Evolutionary conservation across 2,329 filamentous ascomycete genomes (phyloP).

Genomic region (Sclerotinia borealis): DNA sequence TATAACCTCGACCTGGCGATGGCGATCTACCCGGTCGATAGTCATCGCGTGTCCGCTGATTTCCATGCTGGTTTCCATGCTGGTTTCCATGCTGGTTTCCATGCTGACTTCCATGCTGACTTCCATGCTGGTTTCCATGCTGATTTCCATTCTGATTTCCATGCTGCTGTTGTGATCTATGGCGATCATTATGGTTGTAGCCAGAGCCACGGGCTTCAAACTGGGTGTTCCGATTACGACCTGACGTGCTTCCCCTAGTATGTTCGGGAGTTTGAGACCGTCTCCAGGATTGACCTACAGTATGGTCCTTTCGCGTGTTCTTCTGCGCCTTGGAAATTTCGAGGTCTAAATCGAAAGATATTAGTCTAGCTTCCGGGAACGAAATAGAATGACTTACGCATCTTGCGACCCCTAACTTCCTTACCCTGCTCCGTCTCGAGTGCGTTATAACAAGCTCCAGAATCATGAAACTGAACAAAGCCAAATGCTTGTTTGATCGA

Average conservation of each 20-base stretch:
- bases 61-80: constrained; percentile 3
- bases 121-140: too few relatives aligned
- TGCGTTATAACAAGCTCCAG: constrained; percentile 66
- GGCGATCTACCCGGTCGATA: constrained; percentile 36
- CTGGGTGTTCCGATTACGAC: constrained; percentile 36
- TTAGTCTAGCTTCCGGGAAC: neutral
- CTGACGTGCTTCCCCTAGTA: constrained; percentile 33
- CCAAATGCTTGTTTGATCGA: constrained; percentile 96
- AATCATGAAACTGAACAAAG: constrained; percentile 87
- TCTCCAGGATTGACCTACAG: constrained; percentile 30
- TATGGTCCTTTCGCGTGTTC: constrained; percentile 54
- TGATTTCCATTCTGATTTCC: too few relatives aligned
- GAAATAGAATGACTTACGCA: constrained; percentile 57
- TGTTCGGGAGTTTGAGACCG: constrained; percentile 61
- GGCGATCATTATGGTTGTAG: constrained; percentile 39
- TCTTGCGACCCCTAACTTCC: constrained; percentile 81
- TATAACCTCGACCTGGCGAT: constrained; percentile 20
- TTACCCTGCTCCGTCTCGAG: constrained; percentile 73
- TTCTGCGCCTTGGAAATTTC: constrained; percentile 87
- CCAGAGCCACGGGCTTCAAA: constrained; percentile 20
- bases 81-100: too few relatives aligned
- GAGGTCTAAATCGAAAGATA: constrained; percentile 52
- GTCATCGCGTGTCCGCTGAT: constrained; percentile 56
- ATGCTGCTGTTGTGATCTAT: constrained; percentile 20
- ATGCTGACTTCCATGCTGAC: too few relatives aligned